Conservation (phyloP, 1,284 basidiomycete species). For the Microstroma glucosiphilum region DNA sequence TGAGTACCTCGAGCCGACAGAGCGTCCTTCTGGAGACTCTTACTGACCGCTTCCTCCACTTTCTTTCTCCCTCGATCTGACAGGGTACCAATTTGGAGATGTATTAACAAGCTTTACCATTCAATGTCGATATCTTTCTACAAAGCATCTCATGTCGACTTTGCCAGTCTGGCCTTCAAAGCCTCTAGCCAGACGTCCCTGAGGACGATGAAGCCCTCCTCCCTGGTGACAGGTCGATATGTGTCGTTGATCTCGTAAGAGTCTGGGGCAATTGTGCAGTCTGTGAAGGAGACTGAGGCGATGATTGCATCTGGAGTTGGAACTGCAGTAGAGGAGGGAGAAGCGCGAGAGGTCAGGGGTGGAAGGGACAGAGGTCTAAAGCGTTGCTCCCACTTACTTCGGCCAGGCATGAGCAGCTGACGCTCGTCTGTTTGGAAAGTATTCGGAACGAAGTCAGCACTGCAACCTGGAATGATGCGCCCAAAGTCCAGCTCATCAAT, state of each 20-base stretch:
- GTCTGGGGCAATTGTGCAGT: constrained; percentile 28
- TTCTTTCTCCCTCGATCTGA: background rate
- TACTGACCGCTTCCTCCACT: background rate
- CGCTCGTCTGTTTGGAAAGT: constrained; percentile 24
- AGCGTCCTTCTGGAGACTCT: background rate
- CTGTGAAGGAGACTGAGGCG: constrained; percentile 39
- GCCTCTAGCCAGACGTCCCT: constrained; percentile 11
- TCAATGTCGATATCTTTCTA: background rate
- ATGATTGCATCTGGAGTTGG: constrained; percentile 13
- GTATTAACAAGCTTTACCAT: constrained; percentile 12
- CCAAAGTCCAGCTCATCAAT: too few relatives aligned
- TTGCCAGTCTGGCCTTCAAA: background rate
- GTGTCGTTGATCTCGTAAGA: constrained; percentile 42
- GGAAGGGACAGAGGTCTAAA: background rate
- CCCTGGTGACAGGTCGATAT: constrained; percentile 38
- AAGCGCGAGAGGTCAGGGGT: background rate
- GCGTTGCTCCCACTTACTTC: constrained; percentile 10
- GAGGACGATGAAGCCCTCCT: constrained; percentile 27
- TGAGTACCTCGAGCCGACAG: constrained; percentile 1
- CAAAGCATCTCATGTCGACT: background rate
- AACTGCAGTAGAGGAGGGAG: background rate
- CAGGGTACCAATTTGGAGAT: constrained; percentile 16
- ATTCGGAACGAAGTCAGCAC: background rate
- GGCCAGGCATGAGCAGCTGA: constrained; percentile 40
- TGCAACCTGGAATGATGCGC: too few relatives aligned